Evolutionary conservation across 306 rosid genomes (phyloP).

Genomic region (Pueraria montana): DNA sequence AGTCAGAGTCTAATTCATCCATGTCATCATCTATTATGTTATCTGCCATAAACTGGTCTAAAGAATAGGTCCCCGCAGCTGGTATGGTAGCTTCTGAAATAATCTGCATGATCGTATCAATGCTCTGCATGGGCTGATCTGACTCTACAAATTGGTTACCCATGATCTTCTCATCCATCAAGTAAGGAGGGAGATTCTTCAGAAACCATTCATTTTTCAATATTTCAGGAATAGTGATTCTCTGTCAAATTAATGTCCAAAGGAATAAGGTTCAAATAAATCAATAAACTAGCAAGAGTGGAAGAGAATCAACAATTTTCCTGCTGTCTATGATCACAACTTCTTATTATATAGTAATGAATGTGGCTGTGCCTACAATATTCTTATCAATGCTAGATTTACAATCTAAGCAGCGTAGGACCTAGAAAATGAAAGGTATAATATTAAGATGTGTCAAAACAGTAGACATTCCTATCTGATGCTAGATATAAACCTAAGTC

Average conservation of each 20-base stretch:
- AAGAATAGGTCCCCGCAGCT: constrained; percentile 67
- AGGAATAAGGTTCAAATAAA: background rate
- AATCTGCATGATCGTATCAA: constrained; percentile 86
- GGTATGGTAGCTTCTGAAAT: constrained; percentile 95
- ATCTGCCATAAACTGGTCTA: constrained; percentile 61
- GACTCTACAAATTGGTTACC: constrained; percentile 81
- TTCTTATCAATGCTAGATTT: background rate
- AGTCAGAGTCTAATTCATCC: constrained; percentile 82
- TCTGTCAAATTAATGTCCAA: constrained; percentile 55
- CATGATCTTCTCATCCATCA: constrained; percentile 71
- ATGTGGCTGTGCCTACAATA: background rate
- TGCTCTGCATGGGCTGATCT: constrained; percentile 95
- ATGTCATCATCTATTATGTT: constrained; percentile 72
- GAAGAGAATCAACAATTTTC: background rate
- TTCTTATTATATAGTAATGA: background rate
- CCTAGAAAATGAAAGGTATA: background rate
- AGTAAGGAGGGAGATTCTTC: constrained; percentile 86
- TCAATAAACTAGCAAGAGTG: background rate
- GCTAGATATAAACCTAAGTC: background rate
- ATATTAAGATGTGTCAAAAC: background rate
- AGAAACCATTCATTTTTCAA: constrained; percentile 82
- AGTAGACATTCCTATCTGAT: background rate
- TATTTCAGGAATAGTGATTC: constrained; percentile 87
- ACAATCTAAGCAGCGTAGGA: background rate
- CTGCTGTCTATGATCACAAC: background rate